These are phyloP conservation scores for Climacium dendroides DNA, from an alignment of 225 moss, liverwort and hornwort genomes.

Conservation along the genomic window DNA sequence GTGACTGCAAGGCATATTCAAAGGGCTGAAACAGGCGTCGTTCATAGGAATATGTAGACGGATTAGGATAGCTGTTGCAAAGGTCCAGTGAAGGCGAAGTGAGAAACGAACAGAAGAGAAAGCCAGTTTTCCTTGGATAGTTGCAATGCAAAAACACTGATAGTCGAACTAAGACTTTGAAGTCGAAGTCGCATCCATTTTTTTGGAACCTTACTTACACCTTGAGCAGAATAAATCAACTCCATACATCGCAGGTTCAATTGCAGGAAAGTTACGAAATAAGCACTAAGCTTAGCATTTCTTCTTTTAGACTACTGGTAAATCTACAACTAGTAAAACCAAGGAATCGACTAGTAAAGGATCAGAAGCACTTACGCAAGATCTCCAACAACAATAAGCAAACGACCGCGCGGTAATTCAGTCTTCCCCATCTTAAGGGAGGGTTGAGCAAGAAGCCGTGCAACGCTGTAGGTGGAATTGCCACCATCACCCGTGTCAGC, in stretches of 20 bases:
- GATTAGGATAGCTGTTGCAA: constrained; percentile 90
- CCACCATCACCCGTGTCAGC: constrained; percentile 99
- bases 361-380: constrained; percentile 67
- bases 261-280: neutral
- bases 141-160: neutral
- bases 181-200: neutral
- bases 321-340: neutral
- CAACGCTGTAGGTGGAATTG: constrained; percentile 89
- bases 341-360: neutral
- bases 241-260: neutral
- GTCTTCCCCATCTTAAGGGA: constrained; percentile 57
- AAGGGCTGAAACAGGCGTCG: constrained; percentile 92
- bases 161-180: neutral
- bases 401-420: constrained; percentile 73
- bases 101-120: neutral
- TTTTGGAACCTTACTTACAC: neutral
- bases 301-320: neutral
- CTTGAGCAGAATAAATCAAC: neutral
- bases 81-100: neutral
- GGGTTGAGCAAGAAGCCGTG: constrained; percentile 93
- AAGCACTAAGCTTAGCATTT: neutral
- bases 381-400: constrained; percentile 95
- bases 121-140: neutral
- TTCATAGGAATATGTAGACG: constrained; percentile 94
- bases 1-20: constrained; percentile 86